Conservation (phyloP, 805 yeast genomes). For the Priceomyces castillae region DNA sequence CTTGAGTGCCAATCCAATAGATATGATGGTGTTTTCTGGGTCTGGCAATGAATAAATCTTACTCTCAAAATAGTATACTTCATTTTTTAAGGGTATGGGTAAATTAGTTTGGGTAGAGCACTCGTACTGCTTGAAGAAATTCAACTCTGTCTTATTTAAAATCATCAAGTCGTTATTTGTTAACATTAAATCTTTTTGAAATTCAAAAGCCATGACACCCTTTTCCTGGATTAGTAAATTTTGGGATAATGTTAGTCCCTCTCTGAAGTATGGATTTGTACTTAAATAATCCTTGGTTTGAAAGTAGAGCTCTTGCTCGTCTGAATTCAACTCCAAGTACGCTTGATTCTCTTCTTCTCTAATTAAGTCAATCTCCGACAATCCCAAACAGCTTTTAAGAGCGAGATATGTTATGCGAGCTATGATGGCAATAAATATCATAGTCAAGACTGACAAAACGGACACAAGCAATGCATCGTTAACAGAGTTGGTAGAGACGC, state of each 20-base stretch:
- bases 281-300: slow-evolving; percentile 54
- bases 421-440: slow-evolving; percentile 8
- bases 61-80: slow-evolving; percentile 84
- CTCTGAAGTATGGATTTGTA: slow-evolving; percentile 34
- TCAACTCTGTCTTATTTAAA: slow-evolving; percentile 60
- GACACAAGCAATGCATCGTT: slow-evolving; percentile 8
- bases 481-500: background rate
- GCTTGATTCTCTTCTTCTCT: slow-evolving; percentile 58
- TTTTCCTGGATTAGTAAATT: slow-evolving; percentile 73
- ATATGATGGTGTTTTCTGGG: slow-evolving; percentile 52
- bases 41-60: slow-evolving; percentile 72
- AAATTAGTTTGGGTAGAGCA: slow-evolving; percentile 75
- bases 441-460: slow-evolving; percentile 6
- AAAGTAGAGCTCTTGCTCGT: slow-evolving; percentile 67
- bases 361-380: slow-evolving; percentile 52
- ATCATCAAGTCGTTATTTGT: slow-evolving; percentile 59
- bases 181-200: slow-evolving; percentile 55
- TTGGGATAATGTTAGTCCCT: slow-evolving; percentile 55
- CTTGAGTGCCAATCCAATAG: slow-evolving; percentile 77
- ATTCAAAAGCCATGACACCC: slow-evolving; percentile 89
- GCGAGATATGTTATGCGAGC: slow-evolving; percentile 6
- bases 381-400: slow-evolving; percentile 12
- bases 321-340: slow-evolving; percentile 58
- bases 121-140: slow-evolving; percentile 56
- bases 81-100: slow-evolving; percentile 80